Base-by-base conservation (phyloP, 805 yeast species). In the Saturnispora sanitii region DNA sequence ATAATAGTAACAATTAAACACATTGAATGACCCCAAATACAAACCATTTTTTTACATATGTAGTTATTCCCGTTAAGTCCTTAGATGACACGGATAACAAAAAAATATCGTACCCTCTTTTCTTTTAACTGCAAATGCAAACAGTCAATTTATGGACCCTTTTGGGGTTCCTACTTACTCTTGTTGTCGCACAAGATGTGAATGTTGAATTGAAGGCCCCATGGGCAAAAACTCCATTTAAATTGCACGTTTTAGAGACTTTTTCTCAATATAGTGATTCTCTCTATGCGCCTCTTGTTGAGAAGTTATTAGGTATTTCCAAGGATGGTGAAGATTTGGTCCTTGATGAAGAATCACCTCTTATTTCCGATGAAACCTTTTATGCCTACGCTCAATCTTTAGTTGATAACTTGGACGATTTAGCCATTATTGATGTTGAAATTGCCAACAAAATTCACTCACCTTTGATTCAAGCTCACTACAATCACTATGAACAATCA, bases 391-490 rank as follows among this genome's bases (percentile, higher is more conserved):
- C 59, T 12, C 23, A 43, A 2, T 37, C 45, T 1, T 23, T 60
- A 21, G 28, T 47, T 5, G 33, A 50, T 15, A 29, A 49, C 2
- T 37, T 27, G 3, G 25, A 42, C 1, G 49, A 45, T 18, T 36
- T 33, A 23, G 35, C 45, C 3, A 16, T 71, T 23, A 56, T 70
- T 7, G 64, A 72, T 44, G 60, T 73, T 26, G 60, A 70, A 29
- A 47, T 76, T 26, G 68, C 69, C 0, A 57, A 71, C 40, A 70
- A 77, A 35, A 58, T 67, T 23, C 56, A 67, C 41, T 61, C 83
- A 1, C 86, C 95, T 3, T 64, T 78, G 35, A 66, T 86, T 22
- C 74, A 76, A 51, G 63, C 87, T 1, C 83, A 83, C 41, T 79
- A 68, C 52, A 67, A 70, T 39, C 64, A 70, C 52, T 84, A 73